These are phyloP conservation scores for Diaporthe helianthi DNA, from an alignment of 2,329 filamentous ascomycete genomes.

Conservation along the genomic window DNA sequence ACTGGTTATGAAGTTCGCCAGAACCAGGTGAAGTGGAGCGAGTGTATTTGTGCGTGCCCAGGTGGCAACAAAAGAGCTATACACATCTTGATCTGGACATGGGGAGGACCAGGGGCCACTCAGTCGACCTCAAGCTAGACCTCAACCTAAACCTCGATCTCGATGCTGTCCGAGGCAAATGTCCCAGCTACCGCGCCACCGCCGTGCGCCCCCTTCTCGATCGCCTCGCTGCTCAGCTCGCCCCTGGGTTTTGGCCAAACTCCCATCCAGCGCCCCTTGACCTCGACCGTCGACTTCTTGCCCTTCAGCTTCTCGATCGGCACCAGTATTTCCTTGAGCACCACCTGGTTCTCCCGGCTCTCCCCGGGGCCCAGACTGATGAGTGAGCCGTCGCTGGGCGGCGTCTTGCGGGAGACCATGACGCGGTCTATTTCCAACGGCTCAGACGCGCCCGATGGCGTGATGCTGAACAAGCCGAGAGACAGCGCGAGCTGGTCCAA, in stretches of 20 bases:
- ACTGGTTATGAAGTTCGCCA: too few species aligned
- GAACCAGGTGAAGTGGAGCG: too few species aligned
- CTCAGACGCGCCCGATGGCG: constrained; percentile 42
- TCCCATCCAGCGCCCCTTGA: constrained; percentile 49
- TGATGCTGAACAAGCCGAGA: constrained; percentile 51
- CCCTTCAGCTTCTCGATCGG: constrained; percentile 43
- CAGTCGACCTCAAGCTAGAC: too few species aligned
- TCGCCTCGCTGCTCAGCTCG: constrained; percentile 36
- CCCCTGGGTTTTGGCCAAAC: constrained; percentile 44
- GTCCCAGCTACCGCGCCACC: constrained; percentile 37
- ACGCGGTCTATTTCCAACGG: constrained; percentile 48
- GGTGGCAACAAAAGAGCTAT: neutral
- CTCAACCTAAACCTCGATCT: too few species aligned
- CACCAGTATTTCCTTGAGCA: constrained; percentile 47
- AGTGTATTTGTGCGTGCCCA: too few species aligned
- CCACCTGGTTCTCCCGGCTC: constrained; percentile 44
- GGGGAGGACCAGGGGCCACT: neutral
- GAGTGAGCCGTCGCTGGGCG: constrained; percentile 47
- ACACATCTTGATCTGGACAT: too few species aligned
- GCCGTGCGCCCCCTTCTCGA: constrained; percentile 37
- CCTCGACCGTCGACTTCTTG: constrained; percentile 42
- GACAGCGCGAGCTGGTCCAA: constrained; percentile 51
- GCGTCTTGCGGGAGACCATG: constrained; percentile 50
- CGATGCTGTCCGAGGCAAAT: constrained; percentile 35
- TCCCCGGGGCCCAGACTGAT: constrained; percentile 49